Percentiles rank a stretch among this genome's conserved stretches.
Conservation (phyloP, 164 flowering plant genomes). For the Magnolia officinalis region DNA sequence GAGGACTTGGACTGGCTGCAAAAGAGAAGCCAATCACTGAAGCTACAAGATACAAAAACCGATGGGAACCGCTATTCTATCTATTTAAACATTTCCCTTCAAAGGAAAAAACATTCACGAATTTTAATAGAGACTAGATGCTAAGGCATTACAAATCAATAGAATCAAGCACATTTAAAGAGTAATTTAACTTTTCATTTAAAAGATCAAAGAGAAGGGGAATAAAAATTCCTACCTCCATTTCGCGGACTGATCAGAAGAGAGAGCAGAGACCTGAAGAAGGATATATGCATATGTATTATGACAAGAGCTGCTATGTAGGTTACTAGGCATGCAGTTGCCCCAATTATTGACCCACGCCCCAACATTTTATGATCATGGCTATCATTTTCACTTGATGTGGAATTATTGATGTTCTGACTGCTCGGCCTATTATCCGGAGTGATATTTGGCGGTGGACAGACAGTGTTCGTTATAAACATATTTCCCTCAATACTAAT, state of each 20-base stretch:
- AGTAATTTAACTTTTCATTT: too few species aligned
- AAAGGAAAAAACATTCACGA: too few species aligned
- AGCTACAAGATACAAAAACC: too few species aligned
- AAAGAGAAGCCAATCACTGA: constrained; percentile 19
- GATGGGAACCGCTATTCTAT: too few species aligned
- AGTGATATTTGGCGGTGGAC: constrained; percentile 49
- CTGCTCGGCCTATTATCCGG: constrained; percentile 32
- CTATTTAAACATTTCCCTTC: too few species aligned
- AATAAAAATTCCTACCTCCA: constrained; percentile 32
- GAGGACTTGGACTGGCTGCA: constrained; percentile 18
- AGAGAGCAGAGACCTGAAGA: constrained; percentile 30
- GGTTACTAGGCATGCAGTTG: constrained; percentile 38
- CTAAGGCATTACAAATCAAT: too few species aligned
- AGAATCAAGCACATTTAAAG: too few species aligned
- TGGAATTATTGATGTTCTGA: constrained; percentile 7
- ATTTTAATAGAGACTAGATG: not conserved
- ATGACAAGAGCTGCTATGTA: constrained; percentile 40
- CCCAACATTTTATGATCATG: constrained; percentile 31
- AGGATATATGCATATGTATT: constrained; percentile 25
- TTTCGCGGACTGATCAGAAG: constrained; percentile 30
- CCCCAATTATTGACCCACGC: constrained; percentile 42
- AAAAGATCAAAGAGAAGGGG: not conserved
- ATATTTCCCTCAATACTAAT: constrained; percentile 67
- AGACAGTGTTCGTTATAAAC: constrained; percentile 36
- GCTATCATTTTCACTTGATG: constrained; percentile 29